Conservation (phyloP, 768 basidiomycete species). For the Tremella yokohamensis region DNA sequence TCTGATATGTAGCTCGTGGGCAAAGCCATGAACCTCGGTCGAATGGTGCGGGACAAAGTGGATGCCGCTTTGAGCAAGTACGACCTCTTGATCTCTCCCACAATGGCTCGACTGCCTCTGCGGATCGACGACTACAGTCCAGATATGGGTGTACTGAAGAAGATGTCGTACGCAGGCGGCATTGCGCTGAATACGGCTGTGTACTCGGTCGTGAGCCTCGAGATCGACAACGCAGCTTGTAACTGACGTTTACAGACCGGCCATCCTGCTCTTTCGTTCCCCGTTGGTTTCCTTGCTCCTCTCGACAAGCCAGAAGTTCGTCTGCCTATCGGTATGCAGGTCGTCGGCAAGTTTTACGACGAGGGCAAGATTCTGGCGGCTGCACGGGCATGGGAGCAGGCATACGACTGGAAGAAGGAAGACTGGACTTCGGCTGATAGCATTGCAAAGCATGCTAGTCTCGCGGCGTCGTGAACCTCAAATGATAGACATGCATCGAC, state of each 20-base stretch:
- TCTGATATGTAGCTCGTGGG: conserved; percentile 35
- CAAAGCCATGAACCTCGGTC: conserved; percentile 51
- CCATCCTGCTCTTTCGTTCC: conserved; percentile 54
- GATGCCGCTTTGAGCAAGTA: conserved; percentile 42
- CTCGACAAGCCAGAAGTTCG: conserved; percentile 28
- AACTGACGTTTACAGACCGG: conserved; percentile 30
- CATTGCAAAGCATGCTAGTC: too few species aligned
- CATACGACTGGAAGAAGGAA: conserved; percentile 6
- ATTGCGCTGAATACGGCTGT: conserved; percentile 19
- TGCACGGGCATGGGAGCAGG: conserved; percentile 21
- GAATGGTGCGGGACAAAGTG: conserved; percentile 50
- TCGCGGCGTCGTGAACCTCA: too few species aligned
- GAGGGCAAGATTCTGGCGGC: conserved; percentile 24
- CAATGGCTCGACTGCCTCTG: conserved; percentile 20
- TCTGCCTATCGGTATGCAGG: conserved; percentile 54
- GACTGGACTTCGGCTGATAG: not conserved
- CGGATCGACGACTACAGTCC: conserved; percentile 9
- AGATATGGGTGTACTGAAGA: conserved; percentile 48
- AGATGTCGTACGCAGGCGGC: conserved; percentile 23
- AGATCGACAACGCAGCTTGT: conserved; percentile 20
- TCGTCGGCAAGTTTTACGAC: conserved; percentile 49
- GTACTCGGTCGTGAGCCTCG: conserved; percentile 16
- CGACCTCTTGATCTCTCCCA: conserved; percentile 52
- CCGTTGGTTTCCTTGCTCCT: conserved; percentile 53
- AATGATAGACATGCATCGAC: too few species aligned